Evolutionary conservation across 352 stramenopile species (phyloP), one percentile per base, ranked within the genome.

Genomic region (Nothophytophthora sp.): DNA sequence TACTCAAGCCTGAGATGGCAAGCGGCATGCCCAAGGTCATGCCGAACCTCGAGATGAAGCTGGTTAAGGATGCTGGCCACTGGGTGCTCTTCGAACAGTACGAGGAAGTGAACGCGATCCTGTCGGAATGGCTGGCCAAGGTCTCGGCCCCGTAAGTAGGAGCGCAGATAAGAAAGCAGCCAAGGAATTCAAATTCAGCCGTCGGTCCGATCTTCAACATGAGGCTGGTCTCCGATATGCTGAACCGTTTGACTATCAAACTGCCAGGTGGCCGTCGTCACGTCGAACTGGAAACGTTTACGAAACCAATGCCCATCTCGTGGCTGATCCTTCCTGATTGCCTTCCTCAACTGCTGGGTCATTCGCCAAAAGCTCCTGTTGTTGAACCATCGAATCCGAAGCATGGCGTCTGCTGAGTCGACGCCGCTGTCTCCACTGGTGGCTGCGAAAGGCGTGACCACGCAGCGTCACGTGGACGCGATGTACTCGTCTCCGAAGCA

Each of bases 91-190:
- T 36, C 44, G 56, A 68, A 43, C 41, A 61, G 28, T 35, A 27
- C 16, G 44, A 65, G 23, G 16, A 63, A 37, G 62, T 72, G 10
- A 72, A 54, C 36, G n/a, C 59, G 7, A 51, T 63, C 13, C 33
- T 72, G 19, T 13, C 50, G 5, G 41, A 48, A 20, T 71, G 62
- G 60, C 54, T 69, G 5, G 44, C 19, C 29, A 58, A 25, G 16
- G 28, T 48, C 25, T 15, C 34, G 12, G 16, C n/a, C 20, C 16
- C 34, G 34, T n/a, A 40, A 9, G 34, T 18, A 11, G n/a, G n/a
- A n/a, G n/a, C n/a, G n/a, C n/a, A n/a, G n/a, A n/a, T 32, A 32
- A 12, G 7, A 12, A 32, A 12, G 27, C 27, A 32, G 27, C 27
- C 27, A 12, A 32, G 27, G 7, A 12, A 12, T 12, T 32, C 27